Conservation (phyloP, 2,329 filamentous ascomycete genomes). For the Didymella lethalis region DNA sequence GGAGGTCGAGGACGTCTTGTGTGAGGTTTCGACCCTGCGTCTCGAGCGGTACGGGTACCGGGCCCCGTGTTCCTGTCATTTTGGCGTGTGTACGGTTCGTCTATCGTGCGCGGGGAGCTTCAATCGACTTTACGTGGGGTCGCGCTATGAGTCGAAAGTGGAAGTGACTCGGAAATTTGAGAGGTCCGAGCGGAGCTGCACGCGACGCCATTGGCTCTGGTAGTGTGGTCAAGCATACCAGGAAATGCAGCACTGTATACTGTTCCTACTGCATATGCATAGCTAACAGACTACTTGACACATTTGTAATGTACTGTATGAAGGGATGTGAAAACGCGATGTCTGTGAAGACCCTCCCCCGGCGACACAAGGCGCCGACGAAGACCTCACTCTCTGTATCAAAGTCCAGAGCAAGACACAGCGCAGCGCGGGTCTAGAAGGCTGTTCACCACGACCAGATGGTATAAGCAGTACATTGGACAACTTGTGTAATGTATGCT, state of each 20-base stretch:
- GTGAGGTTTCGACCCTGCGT: conserved; percentile 63
- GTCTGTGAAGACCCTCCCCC: not conserved
- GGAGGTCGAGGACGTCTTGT: conserved; percentile 81
- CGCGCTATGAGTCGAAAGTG: conserved; percentile 40
- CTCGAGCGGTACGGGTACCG: conserved; percentile 55
- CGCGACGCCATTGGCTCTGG: conserved; percentile 27
- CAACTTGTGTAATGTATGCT: not conserved
- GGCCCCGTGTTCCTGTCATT: conserved; percentile 58
- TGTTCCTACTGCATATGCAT: not conserved
- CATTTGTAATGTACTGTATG: not conserved
- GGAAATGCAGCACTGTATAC: not conserved
- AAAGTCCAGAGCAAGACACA: not conserved
- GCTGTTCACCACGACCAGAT: not conserved
- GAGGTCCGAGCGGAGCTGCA: conserved; percentile 33
- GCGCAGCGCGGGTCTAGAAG: not conserved
- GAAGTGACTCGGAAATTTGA: conserved; percentile 33
- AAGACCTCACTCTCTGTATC: not conserved
- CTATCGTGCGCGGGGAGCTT: conserved; percentile 23
- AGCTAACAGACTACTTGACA: not conserved
- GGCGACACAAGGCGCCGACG: not conserved
- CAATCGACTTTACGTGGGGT: conserved; percentile 30
- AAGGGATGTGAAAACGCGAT: not conserved
- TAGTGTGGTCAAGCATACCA: not conserved
- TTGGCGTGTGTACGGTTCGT: conserved; percentile 27
- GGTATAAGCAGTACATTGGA: not conserved